Percentiles rank a stretch among this genome's conserved stretches.
Conservation (phyloP, 2,329 filamentous ascomycete genomes). For the Cordyceps fumosorosea region DNA sequence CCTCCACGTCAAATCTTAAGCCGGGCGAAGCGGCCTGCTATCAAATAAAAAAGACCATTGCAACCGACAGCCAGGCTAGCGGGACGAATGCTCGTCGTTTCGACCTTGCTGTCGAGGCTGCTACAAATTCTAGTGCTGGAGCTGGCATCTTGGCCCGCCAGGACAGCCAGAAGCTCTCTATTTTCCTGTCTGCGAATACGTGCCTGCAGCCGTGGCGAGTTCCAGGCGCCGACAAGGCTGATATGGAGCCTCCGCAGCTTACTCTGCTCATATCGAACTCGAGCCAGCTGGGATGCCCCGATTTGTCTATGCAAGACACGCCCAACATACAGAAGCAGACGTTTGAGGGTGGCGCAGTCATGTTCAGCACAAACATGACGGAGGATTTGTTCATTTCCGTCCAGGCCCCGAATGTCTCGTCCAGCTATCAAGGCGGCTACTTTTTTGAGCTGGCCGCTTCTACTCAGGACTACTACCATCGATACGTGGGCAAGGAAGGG, state of each 20-base stretch:
- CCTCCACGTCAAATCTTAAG: conserved; percentile 50
- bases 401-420: conserved; percentile 58
- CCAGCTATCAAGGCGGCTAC: conserved; percentile 59
- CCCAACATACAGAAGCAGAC: conserved; percentile 26
- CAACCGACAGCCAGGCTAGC: conserved; percentile 15
- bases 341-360: conserved; percentile 65
- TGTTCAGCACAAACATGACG: conserved; percentile 53
- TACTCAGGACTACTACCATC: conserved; percentile 70
- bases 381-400: conserved; percentile 72
- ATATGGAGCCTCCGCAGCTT: conserved; percentile 59
- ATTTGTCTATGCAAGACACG: conserved; percentile 17
- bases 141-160: conserved; percentile 13
- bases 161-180: conserved; percentile 40
- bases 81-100: conserved; percentile 14
- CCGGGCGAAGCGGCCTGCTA: conserved; percentile 52
- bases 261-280: conserved; percentile 67
- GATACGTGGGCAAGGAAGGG: conserved; percentile 38
- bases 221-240: conserved; percentile 12
- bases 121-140: conserved; percentile 14
- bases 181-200: conserved; percentile 77
- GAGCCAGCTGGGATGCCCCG: conserved; percentile 24
- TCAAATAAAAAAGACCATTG: conserved; percentile 25
- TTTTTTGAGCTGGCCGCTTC: conserved; percentile 79
- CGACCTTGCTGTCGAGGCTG: conserved; percentile 15
- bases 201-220: conserved; percentile 64